Conservation (phyloP, 2,329 filamentous ascomycete species). For the Penicillium sp. region DNA sequence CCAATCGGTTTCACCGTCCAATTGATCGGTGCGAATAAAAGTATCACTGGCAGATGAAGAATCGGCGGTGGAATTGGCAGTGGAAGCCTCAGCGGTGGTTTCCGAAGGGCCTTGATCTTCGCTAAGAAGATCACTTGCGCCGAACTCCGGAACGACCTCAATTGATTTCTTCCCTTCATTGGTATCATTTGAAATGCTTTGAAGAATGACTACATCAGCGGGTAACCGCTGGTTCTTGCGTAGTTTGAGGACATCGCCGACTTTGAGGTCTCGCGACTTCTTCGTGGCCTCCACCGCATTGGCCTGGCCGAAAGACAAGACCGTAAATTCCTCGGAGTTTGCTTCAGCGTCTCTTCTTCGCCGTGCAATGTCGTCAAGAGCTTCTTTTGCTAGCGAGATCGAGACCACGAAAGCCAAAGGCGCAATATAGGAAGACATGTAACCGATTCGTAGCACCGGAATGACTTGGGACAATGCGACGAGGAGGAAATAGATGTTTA, state of each 20-base stretch:
- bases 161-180: conserved; percentile 24
- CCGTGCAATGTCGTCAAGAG: conserved; percentile 83
- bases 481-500: conserved; percentile 97
- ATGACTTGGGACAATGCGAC: conserved; percentile 93
- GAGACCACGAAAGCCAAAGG: conserved; percentile 85
- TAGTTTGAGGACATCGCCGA: conserved; percentile 92
- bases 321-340: conserved; percentile 82
- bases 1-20: conserved; percentile 98
- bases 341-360: conserved; percentile 85
- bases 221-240: conserved; percentile 88
- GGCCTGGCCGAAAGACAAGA: conserved; percentile 61
- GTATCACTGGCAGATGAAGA: conserved; percentile 62
- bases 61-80: conserved; percentile 10
- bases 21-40: conserved; percentile 93
- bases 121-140: conserved; percentile 25
- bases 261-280: conserved; percentile 80
- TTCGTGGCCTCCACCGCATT: conserved; percentile 63
- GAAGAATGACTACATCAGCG: conserved; percentile 87
- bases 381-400: conserved; percentile 93
- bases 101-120: conserved; percentile 17
- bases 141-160: conserved; percentile 10
- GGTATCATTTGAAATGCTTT: conserved; percentile 62
- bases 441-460: conserved; percentile 82
- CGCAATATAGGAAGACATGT: conserved; percentile 88
- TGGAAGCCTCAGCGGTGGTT: conserved; percentile 8